Base-by-base conservation (phyloP, 164 flowering plant genomes). In the Pachysandra terminalis region DNA sequence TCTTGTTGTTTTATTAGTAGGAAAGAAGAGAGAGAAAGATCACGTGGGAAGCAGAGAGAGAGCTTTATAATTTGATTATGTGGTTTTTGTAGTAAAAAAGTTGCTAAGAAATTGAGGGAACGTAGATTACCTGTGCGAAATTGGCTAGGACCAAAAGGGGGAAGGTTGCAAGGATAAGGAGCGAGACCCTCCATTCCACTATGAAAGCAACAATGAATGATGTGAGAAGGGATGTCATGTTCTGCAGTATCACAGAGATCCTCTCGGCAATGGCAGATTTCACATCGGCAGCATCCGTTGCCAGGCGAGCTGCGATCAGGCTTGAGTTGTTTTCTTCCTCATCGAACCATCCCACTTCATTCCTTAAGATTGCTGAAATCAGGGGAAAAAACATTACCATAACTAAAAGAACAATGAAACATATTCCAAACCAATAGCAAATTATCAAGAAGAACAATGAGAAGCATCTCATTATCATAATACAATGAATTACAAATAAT, bases 281-380 rank as follows among this genome's bases (percentile, higher is more conserved):
- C 62, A 96, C 98, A 69, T 93, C 97, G 1, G 98, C 90, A 6
- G 99, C 98, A 78, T 96, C 99, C 0, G 96, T 89, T 2, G 98
- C 93, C 55, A 96, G 66, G 9, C 96, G 85, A 56, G 97, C 95
- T 37, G 98, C 97, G 25, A 96, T 67, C 0, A 90, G 90, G 90
- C 93, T 91, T 7, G 98, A 93, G 76, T 96, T 93, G 79, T 96
- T 86, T 78, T 89, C 98, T 45, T 96, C 99, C 68, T 93, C 93
- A 52, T 96, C 99, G 67, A 88, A 93, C 98, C 99, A 93, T 64
- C 95, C 99, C 19, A 93, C 97, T 83, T 93, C 99, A 78, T 93
- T 96, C 86, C 95, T 87, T 56, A 96, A 63, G 35, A 96, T 88
- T 25, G 96, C 97, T 96, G 91, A 52, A 65, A 27, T 59, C 1